Conservation (phyloP, 2,329 filamentous ascomycete species). For the Cladophialophora exuberans region DNA sequence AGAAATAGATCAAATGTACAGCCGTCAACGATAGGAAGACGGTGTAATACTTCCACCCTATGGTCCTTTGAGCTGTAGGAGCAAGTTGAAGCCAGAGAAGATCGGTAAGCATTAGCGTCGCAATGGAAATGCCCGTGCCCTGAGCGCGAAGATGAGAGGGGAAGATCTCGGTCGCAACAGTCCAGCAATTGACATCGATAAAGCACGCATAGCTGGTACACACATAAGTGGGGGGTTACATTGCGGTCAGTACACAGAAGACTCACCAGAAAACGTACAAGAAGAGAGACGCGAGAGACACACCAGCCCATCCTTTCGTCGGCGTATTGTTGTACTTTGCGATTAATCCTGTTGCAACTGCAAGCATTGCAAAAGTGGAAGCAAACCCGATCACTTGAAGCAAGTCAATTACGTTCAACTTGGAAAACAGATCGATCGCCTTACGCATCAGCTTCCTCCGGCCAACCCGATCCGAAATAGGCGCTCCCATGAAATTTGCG, state of each 20-base stretch:
- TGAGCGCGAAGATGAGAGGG: conserved; percentile 21
- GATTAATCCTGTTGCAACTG: conserved; percentile 16
- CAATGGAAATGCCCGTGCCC: conserved; percentile 12
- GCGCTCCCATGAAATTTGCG: conserved; percentile 17
- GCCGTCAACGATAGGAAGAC: conserved; percentile 39
- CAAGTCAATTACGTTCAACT: neutral
- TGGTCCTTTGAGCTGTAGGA: conserved; percentile 37
- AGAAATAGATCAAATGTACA: conserved; percentile 37
- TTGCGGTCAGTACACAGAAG: neutral
- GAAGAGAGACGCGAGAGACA: conserved; percentile 11
- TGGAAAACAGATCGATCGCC: neutral
- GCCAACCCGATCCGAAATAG: conserved; percentile 9
- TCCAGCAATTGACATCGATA: conserved; percentile 52
- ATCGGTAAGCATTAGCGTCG: conserved; percentile 32
- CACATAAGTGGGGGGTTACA: neutral
- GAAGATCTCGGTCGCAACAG: conserved; percentile 41
- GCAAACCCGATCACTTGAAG: conserved; percentile 4
- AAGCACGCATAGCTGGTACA: conserved; percentile 10
- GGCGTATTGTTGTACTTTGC: conserved; percentile 7
- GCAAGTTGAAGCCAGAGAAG: conserved; percentile 40
- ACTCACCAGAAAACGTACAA: conserved; percentile 18
- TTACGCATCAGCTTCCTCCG: conserved; percentile 13
- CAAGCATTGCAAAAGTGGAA: conserved; percentile 9
- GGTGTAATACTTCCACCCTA: conserved; percentile 45
- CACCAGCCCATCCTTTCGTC: conserved; percentile 2